Percentiles rank a stretch among this genome's conserved stretches.
phyloP scores from a whole-genome alignment of 2,329 filamentous ascomycete genomes.

The Alternaria sp. region DNA sequence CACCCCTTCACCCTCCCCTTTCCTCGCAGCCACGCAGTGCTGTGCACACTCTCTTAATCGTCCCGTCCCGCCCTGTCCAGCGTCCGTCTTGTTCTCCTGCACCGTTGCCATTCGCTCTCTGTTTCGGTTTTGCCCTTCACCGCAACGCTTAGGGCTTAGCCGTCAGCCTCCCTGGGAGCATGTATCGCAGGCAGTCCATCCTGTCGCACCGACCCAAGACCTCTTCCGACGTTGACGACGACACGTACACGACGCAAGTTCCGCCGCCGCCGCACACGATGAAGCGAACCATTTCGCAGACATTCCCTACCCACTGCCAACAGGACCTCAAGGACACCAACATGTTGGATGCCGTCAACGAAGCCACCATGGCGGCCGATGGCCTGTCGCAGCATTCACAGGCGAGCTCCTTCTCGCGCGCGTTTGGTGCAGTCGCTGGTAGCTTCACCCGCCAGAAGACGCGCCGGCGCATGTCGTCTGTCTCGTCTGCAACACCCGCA shows the following conservation, averaged over 20 bases:
- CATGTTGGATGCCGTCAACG: conserved; percentile 44
- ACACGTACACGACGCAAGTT: conserved; percentile 26
- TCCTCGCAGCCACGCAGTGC: conserved; percentile 14
- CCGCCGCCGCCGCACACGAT: conserved; percentile 36
- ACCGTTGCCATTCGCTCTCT: conserved; percentile 10
- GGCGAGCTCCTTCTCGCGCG: conserved; percentile 42
- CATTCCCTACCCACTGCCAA: conserved; percentile 41
- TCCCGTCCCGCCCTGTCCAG: conserved; percentile 10
- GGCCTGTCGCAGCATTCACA: conserved; percentile 33
- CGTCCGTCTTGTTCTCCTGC: conserved; percentile 2
- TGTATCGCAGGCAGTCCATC: conserved; percentile 49
- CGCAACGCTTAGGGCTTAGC: conserved; percentile 13
- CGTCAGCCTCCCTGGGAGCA: conserved; percentile 38
- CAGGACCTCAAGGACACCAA: conserved; percentile 35
- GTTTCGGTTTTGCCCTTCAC: conserved; percentile 10
- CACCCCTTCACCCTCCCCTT: conserved; percentile 13
- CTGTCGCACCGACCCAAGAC: conserved; percentile 52
- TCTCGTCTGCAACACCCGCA: conserved; percentile 37
- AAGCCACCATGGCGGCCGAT: conserved; percentile 31
- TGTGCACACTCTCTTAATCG: conserved; percentile 24
- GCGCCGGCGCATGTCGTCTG: conserved; percentile 46
- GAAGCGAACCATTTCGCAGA: conserved; percentile 52
- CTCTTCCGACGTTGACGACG: conserved; percentile 55
- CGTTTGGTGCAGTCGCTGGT: conserved; percentile 39
- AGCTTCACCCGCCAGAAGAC: conserved; percentile 47